Percentiles rank a stretch among this genome's conserved stretches.
Conservation (phyloP, 805 yeast genomes). For the Clavispora carvajalis region DNA sequence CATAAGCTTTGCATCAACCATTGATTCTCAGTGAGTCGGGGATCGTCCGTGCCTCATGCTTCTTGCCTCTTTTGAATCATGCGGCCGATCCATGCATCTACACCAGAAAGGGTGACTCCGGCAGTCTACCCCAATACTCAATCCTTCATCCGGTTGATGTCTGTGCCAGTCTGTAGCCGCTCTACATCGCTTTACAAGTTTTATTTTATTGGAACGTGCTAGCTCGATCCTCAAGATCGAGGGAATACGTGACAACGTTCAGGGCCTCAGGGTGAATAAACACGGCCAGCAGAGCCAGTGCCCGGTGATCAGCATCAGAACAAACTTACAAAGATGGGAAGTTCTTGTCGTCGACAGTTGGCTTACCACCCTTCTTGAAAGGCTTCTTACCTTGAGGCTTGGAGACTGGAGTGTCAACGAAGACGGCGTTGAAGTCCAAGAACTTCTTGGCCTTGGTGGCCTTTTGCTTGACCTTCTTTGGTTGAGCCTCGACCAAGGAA, state of each 20-base stretch:
- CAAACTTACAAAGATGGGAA: constrained; percentile 58
- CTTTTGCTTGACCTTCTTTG: constrained; percentile 69
- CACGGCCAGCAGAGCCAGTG: not conserved
- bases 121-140: too few species aligned
- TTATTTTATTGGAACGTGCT: not conserved
- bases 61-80: too few species aligned
- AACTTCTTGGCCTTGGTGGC: constrained; percentile 74
- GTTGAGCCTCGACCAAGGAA: constrained; percentile 53
- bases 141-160: too few species aligned
- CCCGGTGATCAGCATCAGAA: not conserved
- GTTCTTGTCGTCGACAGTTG: constrained; percentile 50
- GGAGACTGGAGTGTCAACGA: constrained; percentile 52
- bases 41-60: too few species aligned
- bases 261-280: not conserved
- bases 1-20: too few species aligned
- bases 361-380: constrained; percentile 20
- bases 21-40: too few species aligned
- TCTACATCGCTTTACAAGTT: not conserved
- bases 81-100: too few species aligned
- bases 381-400: constrained; percentile 14
- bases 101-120: too few species aligned
- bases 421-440: constrained; percentile 70
- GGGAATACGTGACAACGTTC: not conserved
- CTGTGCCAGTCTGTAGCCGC: too few species aligned
- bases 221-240: not conserved